Evolutionary conservation across 352 stramenopile genomes (phyloP).

Genomic region (Blastocystis sp.): DNA sequence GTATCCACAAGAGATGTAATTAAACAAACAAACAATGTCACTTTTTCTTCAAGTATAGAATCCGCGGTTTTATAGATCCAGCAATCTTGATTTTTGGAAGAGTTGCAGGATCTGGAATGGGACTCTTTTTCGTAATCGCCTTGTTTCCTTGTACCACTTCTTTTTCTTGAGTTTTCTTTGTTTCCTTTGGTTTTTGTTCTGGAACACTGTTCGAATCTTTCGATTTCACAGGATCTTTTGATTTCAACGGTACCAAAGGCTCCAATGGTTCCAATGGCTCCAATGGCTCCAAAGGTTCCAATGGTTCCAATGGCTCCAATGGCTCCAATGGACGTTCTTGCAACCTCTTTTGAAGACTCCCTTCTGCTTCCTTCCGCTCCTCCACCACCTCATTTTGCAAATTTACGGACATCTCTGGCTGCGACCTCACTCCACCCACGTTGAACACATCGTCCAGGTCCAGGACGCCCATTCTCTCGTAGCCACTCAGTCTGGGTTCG

Average conservation of each 20-base stretch:
- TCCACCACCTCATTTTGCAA: no score
- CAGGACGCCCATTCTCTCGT: no score
- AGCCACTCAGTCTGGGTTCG: no score
- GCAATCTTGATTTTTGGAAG: neutral
- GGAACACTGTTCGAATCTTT: neutral
- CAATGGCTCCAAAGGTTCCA: neutral
- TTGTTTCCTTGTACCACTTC: neutral
- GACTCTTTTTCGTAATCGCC: neutral
- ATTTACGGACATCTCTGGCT: no score
- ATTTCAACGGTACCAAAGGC: neutral
- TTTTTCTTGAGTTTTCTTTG: neutral
- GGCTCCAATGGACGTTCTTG: no score
- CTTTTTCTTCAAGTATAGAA: neutral
- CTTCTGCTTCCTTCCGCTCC: no score
- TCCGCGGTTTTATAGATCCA: neutral
- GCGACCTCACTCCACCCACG: no score
- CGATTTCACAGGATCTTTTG: neutral
- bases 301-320: no score
- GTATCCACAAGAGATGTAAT: neutral
- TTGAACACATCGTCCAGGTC: no score
- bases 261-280: no score
- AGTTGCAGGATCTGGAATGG: no score
- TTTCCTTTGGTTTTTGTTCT: neutral
- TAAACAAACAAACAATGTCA: neutral
- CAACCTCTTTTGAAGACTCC: no score